Conservation (phyloP, 768 basidiomycete species). For the Suillus paluster region DNA sequence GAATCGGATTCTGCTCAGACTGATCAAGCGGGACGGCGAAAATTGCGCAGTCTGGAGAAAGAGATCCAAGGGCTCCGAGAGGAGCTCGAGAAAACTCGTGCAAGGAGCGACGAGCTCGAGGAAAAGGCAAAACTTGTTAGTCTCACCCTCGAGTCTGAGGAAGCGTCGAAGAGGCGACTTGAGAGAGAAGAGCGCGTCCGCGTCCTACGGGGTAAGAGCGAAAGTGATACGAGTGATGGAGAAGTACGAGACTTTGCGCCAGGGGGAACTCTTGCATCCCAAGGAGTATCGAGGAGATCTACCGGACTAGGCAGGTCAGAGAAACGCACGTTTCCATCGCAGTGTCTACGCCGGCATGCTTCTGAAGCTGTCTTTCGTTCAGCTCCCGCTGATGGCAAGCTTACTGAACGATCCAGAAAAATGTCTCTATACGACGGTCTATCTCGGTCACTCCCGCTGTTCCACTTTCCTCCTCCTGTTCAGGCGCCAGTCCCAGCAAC, state of each 20-base stretch:
- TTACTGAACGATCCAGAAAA: constrained; percentile 22
- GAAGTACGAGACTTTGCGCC: constrained; percentile 67
- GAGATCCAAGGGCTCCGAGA: constrained; percentile 77
- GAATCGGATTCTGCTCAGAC: constrained; percentile 70
- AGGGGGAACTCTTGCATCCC: constrained; percentile 44
- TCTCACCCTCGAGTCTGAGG: constrained; percentile 31
- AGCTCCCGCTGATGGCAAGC: constrained; percentile 2
- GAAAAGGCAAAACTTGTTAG: constrained; percentile 56
- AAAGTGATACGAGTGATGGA: constrained; percentile 33
- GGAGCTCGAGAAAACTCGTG: constrained; percentile 78
- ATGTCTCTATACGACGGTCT: constrained; percentile 23
- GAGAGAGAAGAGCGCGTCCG: constrained; percentile 57
- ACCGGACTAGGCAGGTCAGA: constrained; percentile 11
- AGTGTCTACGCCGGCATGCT: constrained; percentile 29
- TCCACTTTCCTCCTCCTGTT: constrained; percentile 14
- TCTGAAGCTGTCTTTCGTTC: constrained; percentile 29
- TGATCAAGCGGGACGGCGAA: constrained; percentile 69
- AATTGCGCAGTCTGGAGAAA: constrained; percentile 73
- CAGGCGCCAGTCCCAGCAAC: constrained; percentile 22
- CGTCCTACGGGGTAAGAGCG: constrained; percentile 50
- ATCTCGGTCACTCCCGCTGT: constrained; percentile 30
- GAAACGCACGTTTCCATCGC: constrained; percentile 24
- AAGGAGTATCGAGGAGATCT: not conserved
- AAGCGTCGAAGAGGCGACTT: constrained; percentile 30
- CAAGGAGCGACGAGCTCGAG: constrained; percentile 72